These are phyloP conservation scores for Crithidia expoeki DNA, from an alignment of 208 protist genomes.

Conservation along the genomic window DNA sequence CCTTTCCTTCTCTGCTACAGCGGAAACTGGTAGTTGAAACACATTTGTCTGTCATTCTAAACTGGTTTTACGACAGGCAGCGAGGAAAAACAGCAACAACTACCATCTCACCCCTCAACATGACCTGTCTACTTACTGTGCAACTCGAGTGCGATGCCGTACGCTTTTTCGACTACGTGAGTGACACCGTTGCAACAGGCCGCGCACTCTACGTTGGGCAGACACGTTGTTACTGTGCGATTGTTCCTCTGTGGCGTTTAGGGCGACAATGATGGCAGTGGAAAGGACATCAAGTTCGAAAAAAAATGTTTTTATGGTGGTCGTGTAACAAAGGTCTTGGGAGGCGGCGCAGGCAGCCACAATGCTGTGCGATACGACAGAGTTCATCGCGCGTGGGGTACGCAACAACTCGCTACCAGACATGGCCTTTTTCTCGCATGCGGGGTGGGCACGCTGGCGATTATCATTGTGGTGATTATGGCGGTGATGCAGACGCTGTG, in stretches of 20 bases:
- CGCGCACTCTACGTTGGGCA: background rate
- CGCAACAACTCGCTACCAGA: constrained; percentile 8
- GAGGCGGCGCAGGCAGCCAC: constrained; percentile 6
- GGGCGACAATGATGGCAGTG: background rate
- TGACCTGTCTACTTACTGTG: constrained; percentile 10
- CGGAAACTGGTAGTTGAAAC: too few species aligned
- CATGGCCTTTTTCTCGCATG: background rate
- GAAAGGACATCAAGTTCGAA: background rate
- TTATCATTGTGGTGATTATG: background rate
- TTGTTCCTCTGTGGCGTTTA: constrained; percentile 15
- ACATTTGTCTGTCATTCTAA: too few species aligned
- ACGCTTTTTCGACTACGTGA: constrained; percentile 7
- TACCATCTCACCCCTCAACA: too few species aligned
- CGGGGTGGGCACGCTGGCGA: background rate
- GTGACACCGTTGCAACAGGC: constrained; percentile 3
- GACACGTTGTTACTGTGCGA: background rate
- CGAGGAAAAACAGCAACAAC: background rate
- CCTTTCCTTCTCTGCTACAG: too few species aligned
- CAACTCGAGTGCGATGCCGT: background rate
- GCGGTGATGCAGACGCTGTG: background rate
- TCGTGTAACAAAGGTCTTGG: background rate
- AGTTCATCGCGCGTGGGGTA: constrained; percentile 5
- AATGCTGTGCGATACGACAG: background rate
- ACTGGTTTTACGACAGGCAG: too few species aligned
- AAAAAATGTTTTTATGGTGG: constrained; percentile 1